phyloP scores from a whole-genome alignment of 805 yeast genomes.

The Ogataea ganodermae region DNA sequence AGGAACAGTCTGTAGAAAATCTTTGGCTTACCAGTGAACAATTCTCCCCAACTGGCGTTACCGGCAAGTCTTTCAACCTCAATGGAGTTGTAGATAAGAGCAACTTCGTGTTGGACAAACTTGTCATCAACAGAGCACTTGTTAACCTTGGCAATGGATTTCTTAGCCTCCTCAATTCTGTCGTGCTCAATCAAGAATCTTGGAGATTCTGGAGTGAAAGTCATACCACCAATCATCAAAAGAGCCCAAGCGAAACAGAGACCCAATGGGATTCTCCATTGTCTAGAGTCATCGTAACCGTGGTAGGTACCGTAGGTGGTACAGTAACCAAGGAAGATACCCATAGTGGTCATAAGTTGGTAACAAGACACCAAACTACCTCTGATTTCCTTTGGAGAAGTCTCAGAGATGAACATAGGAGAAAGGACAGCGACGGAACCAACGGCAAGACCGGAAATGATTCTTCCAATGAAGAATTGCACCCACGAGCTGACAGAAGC shows the following conservation, averaged over 20 bases:
- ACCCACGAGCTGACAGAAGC: constrained; percentile 57
- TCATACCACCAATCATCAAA: constrained; percentile 51
- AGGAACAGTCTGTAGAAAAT: constrained; percentile 54
- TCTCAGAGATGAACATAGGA: constrained; percentile 65
- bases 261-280: constrained; percentile 69
- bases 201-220: constrained; percentile 71
- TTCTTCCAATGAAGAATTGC: constrained; percentile 66
- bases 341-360: constrained; percentile 70
- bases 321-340: constrained; percentile 72
- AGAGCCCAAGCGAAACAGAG: constrained; percentile 54
- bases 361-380: constrained; percentile 70
- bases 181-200: constrained; percentile 57
- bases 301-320: constrained; percentile 63
- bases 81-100: constrained; percentile 58
- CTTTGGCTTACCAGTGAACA: constrained; percentile 64
- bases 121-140: constrained; percentile 55
- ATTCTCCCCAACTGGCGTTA: constrained; percentile 63
- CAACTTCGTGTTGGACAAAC: constrained; percentile 54
- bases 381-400: constrained; percentile 69
- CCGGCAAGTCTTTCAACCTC: constrained; percentile 65
- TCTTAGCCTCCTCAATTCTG: constrained; percentile 53
- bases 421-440: constrained; percentile 55
- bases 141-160: constrained; percentile 59
- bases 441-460: constrained; percentile 56
- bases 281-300: constrained; percentile 48